Evolutionary conservation across 331 rosid species (phyloP).

Genomic region (Spiraea crenata): DNA sequence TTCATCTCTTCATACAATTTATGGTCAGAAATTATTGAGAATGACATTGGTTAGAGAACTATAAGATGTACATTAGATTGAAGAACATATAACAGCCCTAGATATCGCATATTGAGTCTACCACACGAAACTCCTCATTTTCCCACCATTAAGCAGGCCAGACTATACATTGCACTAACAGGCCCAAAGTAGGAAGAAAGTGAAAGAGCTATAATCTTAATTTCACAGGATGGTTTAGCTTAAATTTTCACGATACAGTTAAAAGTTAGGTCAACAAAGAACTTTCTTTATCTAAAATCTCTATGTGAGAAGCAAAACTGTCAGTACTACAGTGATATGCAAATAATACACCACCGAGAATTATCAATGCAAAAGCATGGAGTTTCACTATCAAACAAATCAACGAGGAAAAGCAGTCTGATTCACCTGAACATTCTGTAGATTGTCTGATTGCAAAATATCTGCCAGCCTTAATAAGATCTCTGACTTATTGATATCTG

Average conservation of each 20-base stretch:
- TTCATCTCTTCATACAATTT: background rate
- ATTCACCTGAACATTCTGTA: slow-evolving; percentile 92
- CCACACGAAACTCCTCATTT: background rate
- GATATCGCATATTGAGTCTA: background rate
- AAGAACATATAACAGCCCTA: background rate
- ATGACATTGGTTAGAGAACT: background rate
- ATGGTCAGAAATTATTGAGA: background rate
- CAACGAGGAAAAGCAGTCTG: slow-evolving; percentile 10
- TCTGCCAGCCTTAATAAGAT: slow-evolving; percentile 75
- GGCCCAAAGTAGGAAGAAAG: background rate
- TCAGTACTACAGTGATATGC: background rate
- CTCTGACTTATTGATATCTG: slow-evolving; percentile 69
- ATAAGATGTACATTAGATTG: background rate
- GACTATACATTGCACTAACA: background rate
- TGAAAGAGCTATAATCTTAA: background rate
- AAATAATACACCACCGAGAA: background rate
- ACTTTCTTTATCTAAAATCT: background rate
- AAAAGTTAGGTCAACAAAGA: background rate
- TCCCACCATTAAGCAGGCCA: slow-evolving; percentile 4
- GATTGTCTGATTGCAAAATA: slow-evolving; percentile 69
- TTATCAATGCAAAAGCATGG: background rate
- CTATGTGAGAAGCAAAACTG: background rate
- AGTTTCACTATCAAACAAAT: slow-evolving; percentile 5
- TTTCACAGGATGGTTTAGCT: background rate
- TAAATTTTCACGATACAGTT: background rate